Base-by-base conservation (phyloP, 441 rosid species). In the Pelargonium australe region DNA sequence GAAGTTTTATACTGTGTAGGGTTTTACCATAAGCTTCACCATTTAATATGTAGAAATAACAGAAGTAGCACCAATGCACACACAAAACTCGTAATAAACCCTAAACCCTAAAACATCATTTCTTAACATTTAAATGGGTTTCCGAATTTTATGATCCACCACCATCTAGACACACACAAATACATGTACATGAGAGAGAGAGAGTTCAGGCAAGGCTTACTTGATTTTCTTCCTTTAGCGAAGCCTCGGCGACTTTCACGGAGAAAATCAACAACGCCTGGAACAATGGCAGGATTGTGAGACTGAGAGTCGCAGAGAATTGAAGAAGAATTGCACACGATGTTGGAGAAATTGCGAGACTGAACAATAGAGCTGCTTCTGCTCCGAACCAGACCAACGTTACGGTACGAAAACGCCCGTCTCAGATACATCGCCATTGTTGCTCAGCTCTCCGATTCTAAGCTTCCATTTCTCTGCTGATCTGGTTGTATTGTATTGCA, bases 191-290 rank as follows among this genome's bases (percentile, higher is more conserved):
- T 25, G 64, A 37, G 13, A 23, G 64, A 37, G 13, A 23, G 4
- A 65, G 65, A 51, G 55, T n/a, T 40, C 31, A 25, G 31, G 31
- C 31, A 25, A 25, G 31, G 57, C 3, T 2, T 86, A 94, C 98
- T 88, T 66, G 95, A 83, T 77, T 73, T 88, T 81, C 80, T 87
- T 49, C 80, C 91, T 73, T 88, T 91, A 37, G 97, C 97, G 65
- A 87, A 94, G 4, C 92, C 92, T 61, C 97, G 86, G 63, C 86
- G 83, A 79, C 61, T 71, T 62, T 73, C 81, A 41, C 71, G 71
- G 73, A 80, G 71, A 73, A 79, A 82, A 71, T 70, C 75, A 20
- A 77, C 75, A 20, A 77, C 64, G 20, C 76, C 25, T 23, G 79
- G 77, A 8, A 58, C 63, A 31, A 64, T 49, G 10, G 78, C 71